Evolutionary conservation across 225 moss, liverwort and hornwort genomes (phyloP).

Genomic region (Lunularia cruciata): DNA sequence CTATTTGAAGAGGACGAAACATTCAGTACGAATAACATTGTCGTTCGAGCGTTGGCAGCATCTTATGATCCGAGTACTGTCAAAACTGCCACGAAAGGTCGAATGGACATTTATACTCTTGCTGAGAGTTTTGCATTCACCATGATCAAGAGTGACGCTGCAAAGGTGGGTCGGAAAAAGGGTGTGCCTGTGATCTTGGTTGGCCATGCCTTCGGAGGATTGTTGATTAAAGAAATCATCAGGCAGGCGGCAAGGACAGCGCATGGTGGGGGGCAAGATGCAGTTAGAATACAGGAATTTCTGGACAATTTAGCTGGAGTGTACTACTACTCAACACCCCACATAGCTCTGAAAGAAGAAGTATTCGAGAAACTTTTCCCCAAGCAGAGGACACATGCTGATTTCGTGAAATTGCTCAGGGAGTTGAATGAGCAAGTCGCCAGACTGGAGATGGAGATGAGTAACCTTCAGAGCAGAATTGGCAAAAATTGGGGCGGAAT

Average conservation of each 20-base stretch:
- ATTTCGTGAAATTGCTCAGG: background rate
- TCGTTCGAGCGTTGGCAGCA: background rate
- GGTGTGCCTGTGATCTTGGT: background rate
- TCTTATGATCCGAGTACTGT: background rate
- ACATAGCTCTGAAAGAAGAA: background rate
- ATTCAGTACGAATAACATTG: background rate
- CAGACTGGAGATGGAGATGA: background rate
- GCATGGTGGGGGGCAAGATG: background rate
- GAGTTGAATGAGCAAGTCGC: background rate
- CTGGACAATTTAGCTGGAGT: slow-evolving; percentile 1
- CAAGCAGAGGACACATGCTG: background rate
- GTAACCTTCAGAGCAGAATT: background rate
- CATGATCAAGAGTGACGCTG: background rate
- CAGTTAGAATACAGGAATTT: background rate
- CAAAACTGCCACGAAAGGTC: background rate
- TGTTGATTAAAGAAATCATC: background rate
- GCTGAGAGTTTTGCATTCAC: background rate
- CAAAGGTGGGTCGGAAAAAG: background rate
- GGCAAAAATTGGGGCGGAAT: background rate
- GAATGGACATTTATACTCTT: background rate
- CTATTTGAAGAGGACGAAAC: background rate
- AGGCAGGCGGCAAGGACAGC: background rate
- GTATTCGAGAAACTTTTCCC: background rate
- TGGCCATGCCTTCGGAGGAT: background rate
- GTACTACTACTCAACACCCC: background rate